Conservation (phyloP, 75 land plant species). For the Pseudotsuga menziesii region DNA sequence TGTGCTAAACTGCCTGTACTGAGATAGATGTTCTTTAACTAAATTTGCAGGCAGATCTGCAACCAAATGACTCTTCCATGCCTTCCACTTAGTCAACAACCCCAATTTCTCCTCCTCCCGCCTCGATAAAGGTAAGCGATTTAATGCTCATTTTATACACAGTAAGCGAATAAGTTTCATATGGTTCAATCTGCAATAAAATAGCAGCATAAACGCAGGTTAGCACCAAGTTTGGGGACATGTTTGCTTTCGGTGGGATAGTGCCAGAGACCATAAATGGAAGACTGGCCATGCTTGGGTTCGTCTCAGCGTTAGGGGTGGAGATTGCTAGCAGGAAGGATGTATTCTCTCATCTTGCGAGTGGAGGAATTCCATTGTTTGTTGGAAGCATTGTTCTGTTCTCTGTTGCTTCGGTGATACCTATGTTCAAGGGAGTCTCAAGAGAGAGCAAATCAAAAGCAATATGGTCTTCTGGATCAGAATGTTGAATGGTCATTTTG, state of each 20-base stretch:
- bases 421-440: slow-evolving; percentile 59
- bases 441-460: slow-evolving; percentile 44
- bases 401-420: slow-evolving; percentile 62
- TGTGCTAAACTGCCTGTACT: no score
- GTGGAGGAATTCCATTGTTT: slow-evolving; percentile 63
- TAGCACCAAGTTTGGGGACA: slow-evolving; percentile 56
- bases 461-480: slow-evolving; percentile 61
- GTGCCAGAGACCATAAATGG: slow-evolving; percentile 90
- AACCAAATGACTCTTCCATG: neutral
- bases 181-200: no score
- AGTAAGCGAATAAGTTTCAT: no score
- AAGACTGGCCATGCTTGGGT: slow-evolving; percentile 81
- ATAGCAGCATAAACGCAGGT: slow-evolving; percentile 5
- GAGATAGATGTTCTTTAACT: no score
- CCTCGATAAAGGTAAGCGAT: neutral
- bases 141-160: neutral
- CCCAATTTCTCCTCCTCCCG: neutral
- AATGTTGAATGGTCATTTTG: slow-evolving; percentile 77
- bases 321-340: slow-evolving; percentile 55
- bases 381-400: slow-evolving; percentile 29
- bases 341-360: slow-evolving; percentile 33
- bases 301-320: slow-evolving; percentile 56
- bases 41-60: neutral
- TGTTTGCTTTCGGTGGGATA: slow-evolving; percentile 71
- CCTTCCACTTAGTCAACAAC: no score